Base-by-base conservation (phyloP, 192 early-diverging fungal species). In the Podila epicladia region DNA sequence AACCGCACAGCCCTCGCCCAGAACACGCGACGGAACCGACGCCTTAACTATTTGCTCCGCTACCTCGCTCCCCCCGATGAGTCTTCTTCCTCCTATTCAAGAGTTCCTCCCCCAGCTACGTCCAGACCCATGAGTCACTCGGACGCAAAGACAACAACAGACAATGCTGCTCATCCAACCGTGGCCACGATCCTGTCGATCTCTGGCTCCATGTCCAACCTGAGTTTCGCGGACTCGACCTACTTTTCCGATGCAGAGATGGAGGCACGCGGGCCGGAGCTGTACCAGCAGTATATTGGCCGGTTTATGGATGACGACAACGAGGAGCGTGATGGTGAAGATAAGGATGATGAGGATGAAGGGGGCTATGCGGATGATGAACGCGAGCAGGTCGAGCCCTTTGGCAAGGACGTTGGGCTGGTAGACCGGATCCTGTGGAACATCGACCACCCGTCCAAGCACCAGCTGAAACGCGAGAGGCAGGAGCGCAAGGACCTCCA, bases 161-260 rank as follows among this genome's bases (percentile, higher is more conserved):
- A 33, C 20, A 55, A 9, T 4, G 57, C 24, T 9, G 5, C 75
- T 11, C 70, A 72, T 28, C 69, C 75, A 49, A 22, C 66, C 9
- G n/a, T 80, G 45, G 66, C 77, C 9, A 80, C 55, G 24, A 73
- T 80, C 20, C 50, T 80, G 7, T 73, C 77, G 15, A 69, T 80
- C 48, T 80, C 77, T 28, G 77, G 77, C 49, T 80, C 77, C 61
- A 64, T 80, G 71, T 72, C 77, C 20, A 73, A 73, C 51, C 71
- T 80, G 11, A 80, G 77, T 32, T 80, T 80, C 57, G 68, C 71
- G 13, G 77, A 73, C 20, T 80, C 77, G 29, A 80, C 77, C 17
- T 80, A 80, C 57, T 80, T 80, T 26, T 80, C 77, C 20, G 77
- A 80, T 24, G 77, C 77, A 22, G 77, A 80, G 45, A 80, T 80